phyloP scores from a whole-genome alignment of 2,329 filamentous ascomycete species.

The Colletotrichum magnum region DNA sequence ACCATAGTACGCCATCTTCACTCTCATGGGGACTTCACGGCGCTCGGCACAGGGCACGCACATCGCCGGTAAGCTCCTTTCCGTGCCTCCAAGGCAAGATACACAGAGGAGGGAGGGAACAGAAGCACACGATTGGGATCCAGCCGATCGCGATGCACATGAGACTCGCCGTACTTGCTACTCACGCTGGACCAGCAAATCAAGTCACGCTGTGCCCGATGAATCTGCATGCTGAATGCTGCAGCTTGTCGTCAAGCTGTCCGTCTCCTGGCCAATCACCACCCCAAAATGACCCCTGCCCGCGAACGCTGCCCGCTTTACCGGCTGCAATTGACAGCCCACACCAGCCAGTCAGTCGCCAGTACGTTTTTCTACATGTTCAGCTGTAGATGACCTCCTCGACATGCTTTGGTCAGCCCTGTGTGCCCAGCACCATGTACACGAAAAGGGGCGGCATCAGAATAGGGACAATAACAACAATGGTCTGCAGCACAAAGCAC shows the following conservation, averaged over 20 bases:
- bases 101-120: constrained; percentile 3
- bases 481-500: not conserved
- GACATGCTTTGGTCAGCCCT: no score
- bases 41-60: not conserved
- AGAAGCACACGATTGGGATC: constrained; percentile 6
- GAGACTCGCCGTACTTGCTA: constrained; percentile 9
- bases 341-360: no score
- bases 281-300: constrained; percentile 6
- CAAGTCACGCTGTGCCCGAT: constrained; percentile 13
- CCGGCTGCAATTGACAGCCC: constrained; percentile 17
- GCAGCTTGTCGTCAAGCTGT: constrained; percentile 14
- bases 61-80: not conserved
- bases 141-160: constrained; percentile 15
- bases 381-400: no score
- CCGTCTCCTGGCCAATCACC: constrained; percentile 21
- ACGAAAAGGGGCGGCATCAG: no score
- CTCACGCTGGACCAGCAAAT: constrained; percentile 11
- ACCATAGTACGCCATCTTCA: not conserved
- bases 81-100: no score
- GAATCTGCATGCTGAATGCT: not conserved
- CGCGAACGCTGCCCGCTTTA: constrained; percentile 11
- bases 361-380: no score
- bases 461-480: no score
- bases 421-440: no score
- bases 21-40: not conserved